These are phyloP conservation scores for Chrysanthemum makinoi DNA, from an alignment of 129 eudicot species.

Conservation along the genomic window DNA sequence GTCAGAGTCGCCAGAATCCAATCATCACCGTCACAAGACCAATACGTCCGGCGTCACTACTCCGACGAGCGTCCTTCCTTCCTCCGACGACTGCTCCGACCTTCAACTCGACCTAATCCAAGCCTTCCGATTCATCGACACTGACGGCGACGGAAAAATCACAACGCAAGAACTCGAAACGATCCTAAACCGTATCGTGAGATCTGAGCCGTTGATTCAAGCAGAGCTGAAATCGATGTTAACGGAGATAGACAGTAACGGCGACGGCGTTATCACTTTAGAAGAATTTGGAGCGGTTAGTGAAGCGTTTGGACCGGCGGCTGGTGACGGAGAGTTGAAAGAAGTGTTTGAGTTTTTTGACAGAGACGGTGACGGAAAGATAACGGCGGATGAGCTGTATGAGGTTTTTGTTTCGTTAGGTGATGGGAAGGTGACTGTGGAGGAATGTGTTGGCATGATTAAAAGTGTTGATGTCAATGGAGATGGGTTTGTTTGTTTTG, in stretches of 20 bases:
- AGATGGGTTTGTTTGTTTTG: constrained; percentile 84
- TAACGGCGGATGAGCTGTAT: constrained; percentile 67
- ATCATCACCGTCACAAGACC: constrained; percentile 6
- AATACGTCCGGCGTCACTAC: constrained; percentile 33
- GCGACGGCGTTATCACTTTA: constrained; percentile 65
- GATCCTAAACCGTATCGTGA: constrained; percentile 45
- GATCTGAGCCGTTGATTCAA: constrained; percentile 38
- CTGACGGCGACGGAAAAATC: constrained; percentile 64
- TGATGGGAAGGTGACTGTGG: constrained; percentile 64
- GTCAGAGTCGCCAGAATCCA: constrained; percentile 37
- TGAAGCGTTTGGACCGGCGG: constrained; percentile 55
- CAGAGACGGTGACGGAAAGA: constrained; percentile 69
- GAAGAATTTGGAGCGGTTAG: constrained; percentile 65
- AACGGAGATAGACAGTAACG: constrained; percentile 56
- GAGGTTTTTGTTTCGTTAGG: constrained; percentile 55
- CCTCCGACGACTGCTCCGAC: constrained; percentile 32
- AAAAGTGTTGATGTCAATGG: constrained; percentile 57
- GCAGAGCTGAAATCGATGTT: constrained; percentile 25
- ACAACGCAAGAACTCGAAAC: constrained; percentile 41
- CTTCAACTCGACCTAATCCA: constrained; percentile 41
- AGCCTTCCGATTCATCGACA: constrained; percentile 65
- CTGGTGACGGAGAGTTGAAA: constrained; percentile 48
- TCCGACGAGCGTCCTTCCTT: constrained; percentile 52
- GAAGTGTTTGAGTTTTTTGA: constrained; percentile 70
- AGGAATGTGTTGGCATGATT: constrained; percentile 83